Conservation (phyloP, 2,329 filamentous ascomycete species). For the Aspergillus fischeri region DNA sequence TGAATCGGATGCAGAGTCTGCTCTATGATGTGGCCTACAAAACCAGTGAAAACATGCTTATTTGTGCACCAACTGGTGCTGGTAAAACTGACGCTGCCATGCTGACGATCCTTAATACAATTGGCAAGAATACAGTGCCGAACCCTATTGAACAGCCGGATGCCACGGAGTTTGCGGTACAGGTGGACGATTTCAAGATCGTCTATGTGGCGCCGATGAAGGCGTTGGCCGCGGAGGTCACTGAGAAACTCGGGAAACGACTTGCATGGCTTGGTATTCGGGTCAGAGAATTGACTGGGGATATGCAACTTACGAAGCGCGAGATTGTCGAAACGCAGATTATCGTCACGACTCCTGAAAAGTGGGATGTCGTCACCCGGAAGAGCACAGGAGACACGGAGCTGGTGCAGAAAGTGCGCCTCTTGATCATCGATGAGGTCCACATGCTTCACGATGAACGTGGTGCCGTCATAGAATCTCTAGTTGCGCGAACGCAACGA, state of each 20-base stretch:
- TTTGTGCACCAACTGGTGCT: constrained; percentile 94
- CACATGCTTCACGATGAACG: constrained; percentile 99
- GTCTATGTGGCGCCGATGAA: constrained; percentile 99
- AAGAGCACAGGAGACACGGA: constrained; percentile 98
- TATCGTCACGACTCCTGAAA: constrained; percentile 97
- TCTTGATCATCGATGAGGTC: constrained; percentile 97
- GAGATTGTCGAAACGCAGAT: constrained; percentile 97
- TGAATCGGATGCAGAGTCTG: constrained; percentile 98
- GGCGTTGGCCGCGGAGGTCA: constrained; percentile 91
- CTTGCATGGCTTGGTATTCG: constrained; percentile 90
- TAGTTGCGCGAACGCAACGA: constrained; percentile 89
- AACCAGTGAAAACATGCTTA: constrained; percentile 97
- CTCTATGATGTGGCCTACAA: constrained; percentile 94
- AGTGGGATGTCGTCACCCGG: constrained; percentile 97
- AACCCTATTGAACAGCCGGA: constrained; percentile 71
- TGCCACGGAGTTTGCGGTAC: constrained; percentile 75
- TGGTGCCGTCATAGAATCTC: constrained; percentile 89
- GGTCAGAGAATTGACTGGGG: constrained; percentile 90
- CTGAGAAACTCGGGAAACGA: constrained; percentile 85
- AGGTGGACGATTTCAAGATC: constrained; percentile 89
- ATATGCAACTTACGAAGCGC: constrained; percentile 97
- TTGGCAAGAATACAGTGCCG: constrained; percentile 78
- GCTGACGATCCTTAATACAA: constrained; percentile 87
- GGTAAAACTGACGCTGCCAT: constrained; percentile 99
- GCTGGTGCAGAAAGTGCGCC: constrained; percentile 90